Base-by-base conservation (phyloP, 1,139 yeast species). In the Pichia sp. region DNA sequence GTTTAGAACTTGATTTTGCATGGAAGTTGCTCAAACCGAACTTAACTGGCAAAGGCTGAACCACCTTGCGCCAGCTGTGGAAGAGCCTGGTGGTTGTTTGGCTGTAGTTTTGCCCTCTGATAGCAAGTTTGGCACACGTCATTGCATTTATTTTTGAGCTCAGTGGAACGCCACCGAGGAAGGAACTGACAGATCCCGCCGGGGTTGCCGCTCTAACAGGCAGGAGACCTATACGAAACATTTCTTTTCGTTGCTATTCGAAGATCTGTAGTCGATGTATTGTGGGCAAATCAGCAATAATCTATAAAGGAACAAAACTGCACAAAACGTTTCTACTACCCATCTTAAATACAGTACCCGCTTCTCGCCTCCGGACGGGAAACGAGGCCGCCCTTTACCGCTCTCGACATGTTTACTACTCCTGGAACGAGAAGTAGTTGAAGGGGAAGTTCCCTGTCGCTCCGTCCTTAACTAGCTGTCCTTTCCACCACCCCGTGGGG, bases 401-500 rank as follows among this genome's bases (percentile, higher is more conserved):
- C 41, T n/a, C 17, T 38, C 41, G 7, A 10, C 41, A 38, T 38
- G 41, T 38, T 38, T n/a, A 4, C 17, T n/a, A 38, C 16, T 31
- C 27, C 46, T 63, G 42, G 45, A 46, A 53, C 29, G 10, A 7
- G 24, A 77, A 79, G 60, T 77, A 77, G 58, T 77, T 78, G 27
- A 67, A 64, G 0, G 83, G 83, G 56, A 79, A 76, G 3, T 63
- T 46, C 0, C 83, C 84, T 7, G 56, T 50, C 12, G 48, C 56
- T 0, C 74, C 78, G 29, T 67, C 61, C 8, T 42, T 51, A 0
- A 68, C 50, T 50, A 68, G 70, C 40, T 46, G 46, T 0, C 81
- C 83, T 50, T 67, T 68, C 81, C 81, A 78, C 83, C 83, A 78
- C 5, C 71, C 69, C 0, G 60, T 48, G 2, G 72, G 71, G 0